Percentiles rank a stretch among this genome's conserved stretches.
These are phyloP conservation scores for Fusarium duplospermum DNA, from an alignment of 2,329 filamentous ascomycete species.

Conservation along the genomic window DNA sequence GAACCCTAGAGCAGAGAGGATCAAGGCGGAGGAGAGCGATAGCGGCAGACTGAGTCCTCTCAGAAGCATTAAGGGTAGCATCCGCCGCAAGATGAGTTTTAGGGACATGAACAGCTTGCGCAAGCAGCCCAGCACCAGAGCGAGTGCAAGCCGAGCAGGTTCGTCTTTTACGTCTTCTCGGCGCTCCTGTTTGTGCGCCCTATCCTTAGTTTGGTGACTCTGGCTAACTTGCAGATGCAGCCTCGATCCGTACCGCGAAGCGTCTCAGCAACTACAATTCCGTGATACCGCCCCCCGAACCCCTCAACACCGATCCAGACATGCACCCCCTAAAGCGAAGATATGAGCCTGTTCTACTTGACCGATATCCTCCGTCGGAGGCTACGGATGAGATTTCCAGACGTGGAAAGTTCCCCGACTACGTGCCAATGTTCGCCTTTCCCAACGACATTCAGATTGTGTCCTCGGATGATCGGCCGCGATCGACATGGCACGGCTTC, in stretches of 20 bases:
- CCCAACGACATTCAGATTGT: constrained; percentile 98
- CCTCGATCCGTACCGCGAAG: constrained; percentile 80
- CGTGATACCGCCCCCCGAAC: constrained; percentile 93
- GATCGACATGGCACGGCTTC: constrained; percentile 99
- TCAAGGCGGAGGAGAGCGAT: constrained; percentile 77
- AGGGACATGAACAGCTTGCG: constrained; percentile 95
- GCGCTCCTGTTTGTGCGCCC: neutral
- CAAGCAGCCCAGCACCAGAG: constrained; percentile 81
- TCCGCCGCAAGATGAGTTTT: constrained; percentile 91
- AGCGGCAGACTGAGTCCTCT: constrained; percentile 67
- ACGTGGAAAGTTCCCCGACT: constrained; percentile 91
- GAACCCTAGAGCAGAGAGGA: constrained; percentile 83
- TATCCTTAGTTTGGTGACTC: neutral
- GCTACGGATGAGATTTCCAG: constrained; percentile 83
- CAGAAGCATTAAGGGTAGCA: constrained; percentile 79
- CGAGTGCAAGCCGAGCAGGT: constrained; percentile 57
- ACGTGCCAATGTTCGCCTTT: constrained; percentile 99
- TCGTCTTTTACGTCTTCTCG: constrained; percentile 6
- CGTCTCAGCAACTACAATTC: constrained; percentile 98
- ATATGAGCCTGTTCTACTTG: constrained; percentile 95
- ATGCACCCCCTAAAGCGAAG: constrained; percentile 96
- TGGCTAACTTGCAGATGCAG: constrained; percentile 52
- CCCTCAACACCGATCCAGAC: constrained; percentile 86
- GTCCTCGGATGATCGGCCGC: constrained; percentile 90
- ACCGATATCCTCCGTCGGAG: constrained; percentile 89